These are phyloP conservation scores for Diutina rugosa DNA, from an alignment of 1,139 yeast species.

Conservation along the genomic window DNA sequence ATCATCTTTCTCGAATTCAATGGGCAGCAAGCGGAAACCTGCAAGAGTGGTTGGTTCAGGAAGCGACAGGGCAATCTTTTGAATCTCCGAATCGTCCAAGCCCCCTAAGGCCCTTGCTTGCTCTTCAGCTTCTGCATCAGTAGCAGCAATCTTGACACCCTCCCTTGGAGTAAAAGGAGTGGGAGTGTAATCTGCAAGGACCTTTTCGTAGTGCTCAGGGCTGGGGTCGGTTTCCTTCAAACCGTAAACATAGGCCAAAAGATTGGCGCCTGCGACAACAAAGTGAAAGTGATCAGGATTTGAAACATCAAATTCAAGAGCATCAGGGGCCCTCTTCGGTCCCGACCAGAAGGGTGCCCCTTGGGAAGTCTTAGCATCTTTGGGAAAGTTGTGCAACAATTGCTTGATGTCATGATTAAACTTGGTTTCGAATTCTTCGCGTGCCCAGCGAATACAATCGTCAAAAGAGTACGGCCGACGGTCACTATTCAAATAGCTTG, in stretches of 20 bases:
- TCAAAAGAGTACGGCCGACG: constrained; percentile 84
- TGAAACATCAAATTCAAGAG: constrained; percentile 62
- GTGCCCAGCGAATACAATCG: constrained; percentile 93
- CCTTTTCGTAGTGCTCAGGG: constrained; percentile 34
- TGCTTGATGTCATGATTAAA: constrained; percentile 81
- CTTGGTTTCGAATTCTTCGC: constrained; percentile 75
- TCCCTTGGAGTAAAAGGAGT: constrained; percentile 55
- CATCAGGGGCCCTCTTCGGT: constrained; percentile 90
- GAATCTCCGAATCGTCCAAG: constrained; percentile 45
- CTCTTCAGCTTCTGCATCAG: constrained; percentile 81
- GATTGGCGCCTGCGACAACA: constrained; percentile 78
- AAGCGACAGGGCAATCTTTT: constrained; percentile 55
- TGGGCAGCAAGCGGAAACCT: constrained; percentile 75
- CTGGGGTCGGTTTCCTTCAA: constrained; percentile 38
- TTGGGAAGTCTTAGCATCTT: constrained; percentile 77
- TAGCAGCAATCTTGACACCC: constrained; percentile 73
- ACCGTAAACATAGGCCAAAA: constrained; percentile 85
- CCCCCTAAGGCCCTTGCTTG: constrained; percentile 36
- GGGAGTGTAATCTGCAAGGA: constrained; percentile 32
- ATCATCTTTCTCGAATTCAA: constrained; percentile 95
- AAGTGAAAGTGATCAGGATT: constrained; percentile 74
- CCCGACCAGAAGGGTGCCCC: constrained; percentile 98
- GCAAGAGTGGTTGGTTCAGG: constrained; percentile 87
- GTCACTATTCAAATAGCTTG: constrained; percentile 41
- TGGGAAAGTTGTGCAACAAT: constrained; percentile 85